Percentiles rank a stretch among this genome's conserved stretches.
These are phyloP conservation scores for Vitis rotundifolia DNA, from an alignment of 164 flowering plant species.

Conservation along the genomic window DNA sequence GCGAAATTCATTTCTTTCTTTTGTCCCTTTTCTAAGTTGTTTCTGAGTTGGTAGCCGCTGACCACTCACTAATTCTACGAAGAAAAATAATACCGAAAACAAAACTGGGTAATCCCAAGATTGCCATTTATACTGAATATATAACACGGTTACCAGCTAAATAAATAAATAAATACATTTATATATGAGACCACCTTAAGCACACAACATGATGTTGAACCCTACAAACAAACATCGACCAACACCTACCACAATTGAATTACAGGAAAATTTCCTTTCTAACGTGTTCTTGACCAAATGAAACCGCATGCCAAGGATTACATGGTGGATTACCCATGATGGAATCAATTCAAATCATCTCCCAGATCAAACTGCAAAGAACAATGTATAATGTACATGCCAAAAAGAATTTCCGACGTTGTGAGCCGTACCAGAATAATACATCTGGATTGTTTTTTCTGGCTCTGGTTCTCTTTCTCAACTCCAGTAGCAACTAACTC, in stretches of 20 bases:
- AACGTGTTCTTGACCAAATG: slow-evolving; percentile 5
- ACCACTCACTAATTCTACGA: too few species aligned
- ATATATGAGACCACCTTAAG: too few species aligned
- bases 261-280: slow-evolving; percentile 11
- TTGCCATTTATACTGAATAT: too few species aligned
- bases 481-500: slow-evolving; percentile 22
- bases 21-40: too few species aligned
- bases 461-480: slow-evolving; percentile 11
- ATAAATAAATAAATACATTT: too few species aligned
- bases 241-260: slow-evolving; percentile 2
- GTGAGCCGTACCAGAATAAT: slow-evolving; percentile 18
- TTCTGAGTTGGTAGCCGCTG: too few species aligned
- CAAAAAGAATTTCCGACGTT: slow-evolving; percentile 18
- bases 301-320: neutral
- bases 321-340: slow-evolving; percentile 9
- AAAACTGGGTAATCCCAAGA: too few species aligned
- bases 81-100: too few species aligned
- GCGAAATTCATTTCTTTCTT: too few species aligned
- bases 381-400: slow-evolving; percentile 14
- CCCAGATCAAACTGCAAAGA: slow-evolving; percentile 9
- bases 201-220: slow-evolving; percentile 1
- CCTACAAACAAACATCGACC: neutral
- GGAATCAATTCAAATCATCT: slow-evolving; percentile 10
- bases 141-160: too few species aligned
- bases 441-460: slow-evolving; percentile 7